These are phyloP conservation scores for Pythium aquatile DNA, from an alignment of 352 stramenopile genomes.

Conservation along the genomic window DNA sequence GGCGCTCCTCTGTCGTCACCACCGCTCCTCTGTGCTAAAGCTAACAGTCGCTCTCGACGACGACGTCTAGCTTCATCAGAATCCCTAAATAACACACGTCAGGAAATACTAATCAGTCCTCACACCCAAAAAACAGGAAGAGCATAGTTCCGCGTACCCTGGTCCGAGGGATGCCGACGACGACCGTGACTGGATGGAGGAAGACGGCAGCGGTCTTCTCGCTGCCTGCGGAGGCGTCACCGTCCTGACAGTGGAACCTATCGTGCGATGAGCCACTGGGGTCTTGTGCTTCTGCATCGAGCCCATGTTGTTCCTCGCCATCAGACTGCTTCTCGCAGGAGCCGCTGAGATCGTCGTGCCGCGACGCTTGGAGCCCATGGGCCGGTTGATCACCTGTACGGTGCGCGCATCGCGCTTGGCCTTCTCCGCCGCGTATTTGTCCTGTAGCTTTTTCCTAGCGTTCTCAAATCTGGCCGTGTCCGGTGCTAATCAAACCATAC, in stretches of 20 bases:
- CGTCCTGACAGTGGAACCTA: constrained; percentile 11
- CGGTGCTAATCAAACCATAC: constrained; percentile 17
- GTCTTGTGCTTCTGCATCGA: constrained; percentile 7
- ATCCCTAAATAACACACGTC: constrained; percentile 14
- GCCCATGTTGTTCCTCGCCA: constrained; percentile 26
- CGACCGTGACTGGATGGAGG: constrained; percentile 5
- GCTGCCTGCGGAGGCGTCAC: constrained; percentile 16
- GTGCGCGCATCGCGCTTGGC: constrained; percentile 71
- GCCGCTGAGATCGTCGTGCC: constrained; percentile 65
- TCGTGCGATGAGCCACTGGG: neutral
- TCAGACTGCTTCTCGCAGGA: constrained; percentile 45
- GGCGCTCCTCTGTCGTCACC: neutral
- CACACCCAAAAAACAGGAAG: neutral
- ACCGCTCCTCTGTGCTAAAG: constrained; percentile 20
- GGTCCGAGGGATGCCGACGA: neutral
- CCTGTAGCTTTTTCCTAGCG: constrained; percentile 68
- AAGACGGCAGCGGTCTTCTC: constrained; percentile 13
- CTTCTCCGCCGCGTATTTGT: constrained; percentile 70
- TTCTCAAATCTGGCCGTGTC: constrained; percentile 61
- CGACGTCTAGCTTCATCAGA: constrained; percentile 15
- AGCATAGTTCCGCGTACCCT: constrained; percentile 11
- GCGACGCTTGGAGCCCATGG: constrained; percentile 50
- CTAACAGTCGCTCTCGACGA: constrained; percentile 20
- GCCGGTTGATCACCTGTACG: constrained; percentile 66
- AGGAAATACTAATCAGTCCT: neutral